phyloP scores from a whole-genome alignment of 257 asterid genomes.

The Gardenia jasminoides region DNA sequence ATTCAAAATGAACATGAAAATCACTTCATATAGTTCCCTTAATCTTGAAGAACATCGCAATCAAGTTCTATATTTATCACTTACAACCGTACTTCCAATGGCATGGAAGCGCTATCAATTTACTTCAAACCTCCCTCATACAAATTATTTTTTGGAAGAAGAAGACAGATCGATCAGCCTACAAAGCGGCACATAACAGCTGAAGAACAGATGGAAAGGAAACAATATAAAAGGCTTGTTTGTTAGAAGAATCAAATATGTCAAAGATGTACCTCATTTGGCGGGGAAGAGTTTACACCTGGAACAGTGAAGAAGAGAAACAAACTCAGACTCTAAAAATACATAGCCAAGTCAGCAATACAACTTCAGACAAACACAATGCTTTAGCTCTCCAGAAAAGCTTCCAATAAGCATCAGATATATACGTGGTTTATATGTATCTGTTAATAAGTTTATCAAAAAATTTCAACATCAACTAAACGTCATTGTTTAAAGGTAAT shows the following conservation, averaged over 20 bases:
- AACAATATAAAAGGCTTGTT: not conserved
- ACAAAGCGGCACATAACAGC: not conserved
- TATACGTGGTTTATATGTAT: not conserved
- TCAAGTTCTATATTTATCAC: not conserved
- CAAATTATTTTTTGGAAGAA: not conserved
- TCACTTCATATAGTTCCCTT: not conserved
- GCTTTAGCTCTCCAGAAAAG: not conserved
- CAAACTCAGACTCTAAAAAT: constrained; percentile 6
- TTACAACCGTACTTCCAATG: not conserved
- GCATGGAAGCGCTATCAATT: not conserved
- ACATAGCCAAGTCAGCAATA: not conserved
- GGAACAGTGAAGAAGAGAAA: constrained; percentile 34
- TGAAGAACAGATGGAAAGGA: not conserved
- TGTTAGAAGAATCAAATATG: constrained; percentile 3
- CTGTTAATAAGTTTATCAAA: too few species aligned
- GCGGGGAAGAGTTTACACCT: constrained; percentile 48
- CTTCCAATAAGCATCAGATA: not conserved
- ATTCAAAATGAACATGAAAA: not conserved
- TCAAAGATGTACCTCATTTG: constrained; percentile 53
- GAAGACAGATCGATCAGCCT: not conserved
- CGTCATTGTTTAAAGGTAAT: not conserved
- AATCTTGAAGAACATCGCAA: not conserved
- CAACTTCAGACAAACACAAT: not conserved
- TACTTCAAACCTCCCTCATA: not conserved
- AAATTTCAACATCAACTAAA: not conserved